phyloP scores from a whole-genome alignment of 768 basidiomycete genomes.

The Russula earlei region DNA sequence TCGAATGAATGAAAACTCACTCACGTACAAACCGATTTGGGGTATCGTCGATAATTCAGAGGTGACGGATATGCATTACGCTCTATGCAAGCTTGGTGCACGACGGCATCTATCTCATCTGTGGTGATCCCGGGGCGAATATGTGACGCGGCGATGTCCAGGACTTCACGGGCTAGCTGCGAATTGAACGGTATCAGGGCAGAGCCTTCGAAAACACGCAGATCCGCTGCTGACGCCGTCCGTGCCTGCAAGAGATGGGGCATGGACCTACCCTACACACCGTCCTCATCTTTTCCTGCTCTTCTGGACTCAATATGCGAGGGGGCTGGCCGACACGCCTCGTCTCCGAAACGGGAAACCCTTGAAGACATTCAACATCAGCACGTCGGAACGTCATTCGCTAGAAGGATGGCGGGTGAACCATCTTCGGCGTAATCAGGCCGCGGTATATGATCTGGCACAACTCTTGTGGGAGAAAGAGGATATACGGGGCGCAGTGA shows the following conservation, averaged over 20 bases:
- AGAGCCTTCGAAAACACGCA: slow-evolving; percentile 7
- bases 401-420: slow-evolving; percentile 25
- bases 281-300: slow-evolving; percentile 83
- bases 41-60: slow-evolving; percentile 82
- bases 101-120: slow-evolving; percentile 88
- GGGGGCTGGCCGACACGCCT: slow-evolving; percentile 51
- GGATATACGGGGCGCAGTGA: slow-evolving; percentile 77
- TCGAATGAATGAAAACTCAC: slow-evolving; percentile 31
- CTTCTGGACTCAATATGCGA: slow-evolving; percentile 54
- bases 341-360: slow-evolving; percentile 50
- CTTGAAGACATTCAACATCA: slow-evolving; percentile 30
- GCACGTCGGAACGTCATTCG: background rate
- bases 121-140: slow-evolving; percentile 91
- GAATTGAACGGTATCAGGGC: slow-evolving; percentile 2
- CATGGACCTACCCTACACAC: slow-evolving; percentile 58
- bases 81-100: slow-evolving; percentile 86
- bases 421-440: slow-evolving; percentile 84
- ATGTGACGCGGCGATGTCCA: slow-evolving; percentile 82
- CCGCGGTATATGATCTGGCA: slow-evolving; percentile 75
- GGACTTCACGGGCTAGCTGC: slow-evolving; percentile 84
- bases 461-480: slow-evolving; percentile 61
- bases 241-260: background rate
- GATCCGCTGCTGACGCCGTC: background rate
- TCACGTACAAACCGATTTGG: slow-evolving; percentile 95
- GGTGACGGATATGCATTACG: slow-evolving; percentile 91